A percentile compares a stretch with the other conserved stretches of the same genome.
phyloP scores from a whole-genome alignment of 2,329 filamentous ascomycete species.

The Diplodia intermedia region DNA sequence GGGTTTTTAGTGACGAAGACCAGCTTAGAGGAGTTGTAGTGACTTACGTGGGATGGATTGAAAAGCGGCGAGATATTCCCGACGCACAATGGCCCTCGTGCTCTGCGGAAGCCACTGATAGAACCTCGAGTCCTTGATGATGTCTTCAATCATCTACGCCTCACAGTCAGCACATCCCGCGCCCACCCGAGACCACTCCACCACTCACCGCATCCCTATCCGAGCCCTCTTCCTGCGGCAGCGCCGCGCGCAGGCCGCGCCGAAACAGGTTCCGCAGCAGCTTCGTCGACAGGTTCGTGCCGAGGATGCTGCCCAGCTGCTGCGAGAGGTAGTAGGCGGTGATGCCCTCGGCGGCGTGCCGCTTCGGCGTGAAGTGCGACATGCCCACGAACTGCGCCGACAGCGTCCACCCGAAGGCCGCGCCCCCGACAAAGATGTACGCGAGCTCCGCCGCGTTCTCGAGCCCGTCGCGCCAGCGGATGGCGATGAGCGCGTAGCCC shows the following conservation, averaged over 20 bases:
- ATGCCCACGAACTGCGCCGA: background rate
- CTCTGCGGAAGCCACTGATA: background rate
- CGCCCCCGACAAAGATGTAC: background rate
- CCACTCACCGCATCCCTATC: background rate
- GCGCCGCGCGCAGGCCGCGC: background rate
- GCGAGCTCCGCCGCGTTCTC: background rate
- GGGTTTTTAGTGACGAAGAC: background rate
- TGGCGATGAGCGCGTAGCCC: background rate
- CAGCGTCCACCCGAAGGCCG: background rate
- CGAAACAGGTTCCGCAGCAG: background rate
- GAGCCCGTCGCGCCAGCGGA: background rate
- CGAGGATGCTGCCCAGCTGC: background rate
- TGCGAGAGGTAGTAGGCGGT: slow-evolving; percentile 1
- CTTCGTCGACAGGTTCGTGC: background rate
- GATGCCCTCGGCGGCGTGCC: background rate
- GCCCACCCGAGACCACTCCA: no score
- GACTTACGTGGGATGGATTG: background rate
- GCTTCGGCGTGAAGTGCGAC: background rate
- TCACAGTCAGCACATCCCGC: background rate
- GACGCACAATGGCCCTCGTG: background rate
- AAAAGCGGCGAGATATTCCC: background rate
- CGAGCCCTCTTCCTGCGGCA: background rate
- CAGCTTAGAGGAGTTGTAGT: rapidly evolving
- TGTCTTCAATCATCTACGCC: background rate
- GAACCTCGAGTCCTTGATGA: slow-evolving; percentile 1